Percentiles rank a stretch among this genome's conserved stretches.
These are phyloP conservation scores for Turritis glabra DNA, from an alignment of 345 rosid genomes.

Conservation along the genomic window DNA sequence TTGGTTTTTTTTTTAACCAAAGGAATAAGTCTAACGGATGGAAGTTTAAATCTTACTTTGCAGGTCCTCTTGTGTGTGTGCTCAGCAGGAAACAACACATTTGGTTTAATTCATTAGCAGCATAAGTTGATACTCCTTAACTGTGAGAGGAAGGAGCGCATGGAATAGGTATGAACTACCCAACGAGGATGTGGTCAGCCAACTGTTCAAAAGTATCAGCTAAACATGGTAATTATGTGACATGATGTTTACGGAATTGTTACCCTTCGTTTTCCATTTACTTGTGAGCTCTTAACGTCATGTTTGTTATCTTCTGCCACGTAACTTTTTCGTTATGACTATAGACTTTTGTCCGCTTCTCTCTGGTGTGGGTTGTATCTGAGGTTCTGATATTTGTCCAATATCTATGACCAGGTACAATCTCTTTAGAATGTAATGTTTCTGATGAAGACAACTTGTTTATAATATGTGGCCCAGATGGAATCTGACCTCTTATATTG, in stretches of 20 bases:
- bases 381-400: conserved; percentile 2
- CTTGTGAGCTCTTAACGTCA: background rate
- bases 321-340: background rate
- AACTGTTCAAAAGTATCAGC: conserved; percentile 10
- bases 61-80: conserved; percentile 28
- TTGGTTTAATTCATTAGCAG: background rate
- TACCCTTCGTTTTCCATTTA: background rate
- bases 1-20: background rate
- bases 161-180: background rate
- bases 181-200: conserved; percentile 1
- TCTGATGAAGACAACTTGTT: background rate
- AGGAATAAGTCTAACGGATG: conserved; percentile 21
- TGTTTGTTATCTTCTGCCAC: conserved; percentile 6
- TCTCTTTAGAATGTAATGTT: conserved; percentile 5
- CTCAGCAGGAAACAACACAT: conserved; percentile 7
- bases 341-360: background rate
- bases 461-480: background rate
- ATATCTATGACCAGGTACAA: conserved; percentile 23
- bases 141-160: conserved; percentile 14
- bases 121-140: conserved; percentile 5
- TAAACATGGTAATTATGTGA: conserved; percentile 19
- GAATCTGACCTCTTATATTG: conserved; percentile 8
- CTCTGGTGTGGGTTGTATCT: background rate
- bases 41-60: conserved; percentile 26
- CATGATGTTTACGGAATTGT: background rate